Evolutionary conservation across 225 moss, liverwort and hornwort species (phyloP).

Genomic region (Lunularia cruciata): DNA sequence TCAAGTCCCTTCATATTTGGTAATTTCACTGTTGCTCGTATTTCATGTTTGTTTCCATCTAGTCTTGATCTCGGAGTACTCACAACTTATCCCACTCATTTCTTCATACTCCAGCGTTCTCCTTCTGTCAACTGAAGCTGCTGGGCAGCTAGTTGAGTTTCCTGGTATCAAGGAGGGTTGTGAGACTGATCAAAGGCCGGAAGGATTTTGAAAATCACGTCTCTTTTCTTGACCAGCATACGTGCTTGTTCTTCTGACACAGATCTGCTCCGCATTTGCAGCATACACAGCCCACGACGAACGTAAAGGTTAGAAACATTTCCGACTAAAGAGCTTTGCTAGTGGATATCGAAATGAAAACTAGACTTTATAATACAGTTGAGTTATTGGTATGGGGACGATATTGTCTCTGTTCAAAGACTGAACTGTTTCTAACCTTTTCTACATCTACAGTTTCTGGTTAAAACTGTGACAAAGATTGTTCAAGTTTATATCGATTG

Average conservation of each 20-base stretch:
- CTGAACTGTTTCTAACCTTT: too few species aligned
- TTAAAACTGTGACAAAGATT: too few species aligned
- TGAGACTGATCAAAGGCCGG: neutral
- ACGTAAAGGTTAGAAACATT: slow-evolving; percentile 37
- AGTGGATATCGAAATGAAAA: neutral
- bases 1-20: slow-evolving; percentile 24
- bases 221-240: slow-evolving; percentile 35
- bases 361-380: too few species aligned
- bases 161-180: neutral
- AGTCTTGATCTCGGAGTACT: too few species aligned
- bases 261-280: slow-evolving; percentile 49
- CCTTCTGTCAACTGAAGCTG: too few species aligned
- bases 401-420: too few species aligned
- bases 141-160: too few species aligned
- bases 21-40: slow-evolving; percentile 25
- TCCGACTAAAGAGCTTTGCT: neutral
- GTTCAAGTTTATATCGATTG: too few species aligned
- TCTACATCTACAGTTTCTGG: too few species aligned
- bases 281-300: slow-evolving; percentile 33
- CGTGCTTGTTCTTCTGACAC: slow-evolving; percentile 43
- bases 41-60: neutral
- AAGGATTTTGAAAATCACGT: slow-evolving; percentile 1
- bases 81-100: too few species aligned
- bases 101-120: too few species aligned
- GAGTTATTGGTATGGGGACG: too few species aligned